These are phyloP conservation scores for Purpureocillium lavendulum DNA, from an alignment of 2,329 filamentous ascomycete genomes.

Conservation along the genomic window DNA sequence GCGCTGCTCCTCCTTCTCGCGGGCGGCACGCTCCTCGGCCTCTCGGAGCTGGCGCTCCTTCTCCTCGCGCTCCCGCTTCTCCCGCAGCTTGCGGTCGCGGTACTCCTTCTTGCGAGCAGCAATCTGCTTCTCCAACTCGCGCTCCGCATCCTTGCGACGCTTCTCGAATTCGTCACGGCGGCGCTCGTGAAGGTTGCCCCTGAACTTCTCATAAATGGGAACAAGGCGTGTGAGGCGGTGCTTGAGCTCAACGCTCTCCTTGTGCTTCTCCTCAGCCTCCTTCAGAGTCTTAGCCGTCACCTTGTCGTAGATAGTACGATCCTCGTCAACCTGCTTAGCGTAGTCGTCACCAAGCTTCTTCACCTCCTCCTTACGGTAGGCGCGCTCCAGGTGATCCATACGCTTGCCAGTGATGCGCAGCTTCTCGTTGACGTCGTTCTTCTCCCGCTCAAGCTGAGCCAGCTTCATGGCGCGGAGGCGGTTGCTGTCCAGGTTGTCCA, in stretches of 20 bases:
- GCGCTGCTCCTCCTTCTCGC: slow-evolving; percentile 80
- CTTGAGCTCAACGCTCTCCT: slow-evolving; percentile 87
- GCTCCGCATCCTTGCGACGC: slow-evolving; percentile 82
- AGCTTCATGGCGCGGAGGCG: slow-evolving; percentile 91
- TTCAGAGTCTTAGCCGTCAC: slow-evolving; percentile 68
- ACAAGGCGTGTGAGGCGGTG: slow-evolving; percentile 82
- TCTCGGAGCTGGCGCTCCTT: slow-evolving; percentile 70
- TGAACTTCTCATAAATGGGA: slow-evolving; percentile 76
- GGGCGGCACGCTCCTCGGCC: slow-evolving; percentile 73
- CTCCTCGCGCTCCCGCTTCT: slow-evolving; percentile 80
- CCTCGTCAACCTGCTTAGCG: slow-evolving; percentile 68
- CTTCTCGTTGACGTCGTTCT: slow-evolving; percentile 89
- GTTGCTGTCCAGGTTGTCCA: slow-evolving; percentile 82
- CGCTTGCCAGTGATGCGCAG: slow-evolving; percentile 89
- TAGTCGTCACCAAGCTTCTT: slow-evolving; percentile 89
- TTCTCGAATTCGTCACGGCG: slow-evolving; percentile 94
- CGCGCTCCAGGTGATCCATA: slow-evolving; percentile 93
- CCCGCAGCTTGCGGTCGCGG: slow-evolving; percentile 71
- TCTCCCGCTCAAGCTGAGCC: slow-evolving; percentile 92
- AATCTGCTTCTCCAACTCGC: slow-evolving; percentile 89
- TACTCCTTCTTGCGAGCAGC: slow-evolving; percentile 79
- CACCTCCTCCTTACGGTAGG: slow-evolving; percentile 88
- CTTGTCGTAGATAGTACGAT: slow-evolving; percentile 72
- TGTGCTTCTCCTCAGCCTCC: slow-evolving; percentile 81
- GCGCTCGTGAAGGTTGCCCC: slow-evolving; percentile 71